Conservation (phyloP, 257 asterid genomes). For the Solanum lignicaule region DNA sequence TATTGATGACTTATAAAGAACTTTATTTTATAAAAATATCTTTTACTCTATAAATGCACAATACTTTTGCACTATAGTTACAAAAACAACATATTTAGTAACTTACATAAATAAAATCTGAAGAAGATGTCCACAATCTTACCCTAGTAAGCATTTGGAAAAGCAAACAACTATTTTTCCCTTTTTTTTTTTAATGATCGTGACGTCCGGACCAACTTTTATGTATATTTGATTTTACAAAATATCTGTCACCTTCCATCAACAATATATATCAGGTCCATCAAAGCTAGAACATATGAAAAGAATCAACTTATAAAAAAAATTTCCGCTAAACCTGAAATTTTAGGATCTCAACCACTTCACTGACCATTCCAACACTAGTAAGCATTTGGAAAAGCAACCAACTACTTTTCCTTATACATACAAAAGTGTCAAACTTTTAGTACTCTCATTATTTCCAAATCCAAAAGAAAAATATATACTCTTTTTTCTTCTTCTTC, state of each 20-base stretch:
- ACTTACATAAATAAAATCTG: no score
- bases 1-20: no score
- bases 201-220: background rate
- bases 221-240: no score
- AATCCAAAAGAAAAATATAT: background rate
- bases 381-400: background rate
- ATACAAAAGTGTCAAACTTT: background rate
- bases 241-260: no score
- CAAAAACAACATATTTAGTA: background rate
- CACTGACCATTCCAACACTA: background rate
- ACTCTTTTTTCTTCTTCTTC: background rate
- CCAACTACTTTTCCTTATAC: background rate
- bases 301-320: no score
- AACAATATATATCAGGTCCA: no score
- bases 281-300: background rate
- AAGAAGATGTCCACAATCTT: background rate
- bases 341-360: no score
- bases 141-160: background rate
- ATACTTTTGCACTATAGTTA: background rate
- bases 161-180: background rate
- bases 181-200: no score
- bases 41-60: no score
- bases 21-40: background rate
- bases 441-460: background rate
- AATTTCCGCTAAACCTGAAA: fast-evolving